A percentile compares a stretch with the other conserved stretches of the same genome.
These are phyloP conservation scores for Trametes villosa DNA, from an alignment of 768 basidiomycete species.

Conservation along the genomic window DNA sequence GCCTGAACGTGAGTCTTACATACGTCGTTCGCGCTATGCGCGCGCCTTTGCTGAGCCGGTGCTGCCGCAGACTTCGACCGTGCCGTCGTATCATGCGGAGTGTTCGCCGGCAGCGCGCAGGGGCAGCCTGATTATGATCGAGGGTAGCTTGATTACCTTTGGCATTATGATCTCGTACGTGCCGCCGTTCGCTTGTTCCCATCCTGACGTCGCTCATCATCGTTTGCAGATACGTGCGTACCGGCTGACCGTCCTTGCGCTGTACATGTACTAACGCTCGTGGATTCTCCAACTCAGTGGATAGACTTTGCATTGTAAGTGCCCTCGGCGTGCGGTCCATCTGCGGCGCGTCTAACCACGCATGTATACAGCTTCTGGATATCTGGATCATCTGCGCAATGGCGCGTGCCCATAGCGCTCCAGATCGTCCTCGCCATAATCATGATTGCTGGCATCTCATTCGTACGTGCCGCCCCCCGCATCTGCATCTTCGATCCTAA, in stretches of 20 bases:
- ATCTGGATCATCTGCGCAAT: slow-evolving; percentile 55
- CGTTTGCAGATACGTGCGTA: slow-evolving; percentile 30
- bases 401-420: slow-evolving; percentile 65
- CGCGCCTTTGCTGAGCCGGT: neutral
- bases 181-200: neutral
- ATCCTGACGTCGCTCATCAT: neutral
- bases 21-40: neutral
- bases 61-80: slow-evolving; percentile 57
- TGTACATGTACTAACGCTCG: neutral
- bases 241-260: neutral
- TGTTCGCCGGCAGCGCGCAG: slow-evolving; percentile 62
- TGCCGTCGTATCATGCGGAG: slow-evolving; percentile 68
- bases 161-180: slow-evolving; percentile 67
- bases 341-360: slow-evolving; percentile 1
- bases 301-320: slow-evolving; percentile 64
- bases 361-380: slow-evolving; percentile 50
- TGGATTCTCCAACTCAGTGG: slow-evolving; percentile 45
- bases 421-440: slow-evolving; percentile 60
- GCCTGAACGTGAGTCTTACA: slow-evolving; percentile 54
- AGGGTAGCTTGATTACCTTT: slow-evolving; percentile 65
- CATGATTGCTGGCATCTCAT: slow-evolving; percentile 53
- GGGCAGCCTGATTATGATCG: slow-evolving; percentile 67
- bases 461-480: slow-evolving; percentile 42
- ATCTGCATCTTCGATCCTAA: neutral
- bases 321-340: neutral